Conservation (phyloP, 2,329 filamentous ascomycete species). For the Acarospora socialis region DNA sequence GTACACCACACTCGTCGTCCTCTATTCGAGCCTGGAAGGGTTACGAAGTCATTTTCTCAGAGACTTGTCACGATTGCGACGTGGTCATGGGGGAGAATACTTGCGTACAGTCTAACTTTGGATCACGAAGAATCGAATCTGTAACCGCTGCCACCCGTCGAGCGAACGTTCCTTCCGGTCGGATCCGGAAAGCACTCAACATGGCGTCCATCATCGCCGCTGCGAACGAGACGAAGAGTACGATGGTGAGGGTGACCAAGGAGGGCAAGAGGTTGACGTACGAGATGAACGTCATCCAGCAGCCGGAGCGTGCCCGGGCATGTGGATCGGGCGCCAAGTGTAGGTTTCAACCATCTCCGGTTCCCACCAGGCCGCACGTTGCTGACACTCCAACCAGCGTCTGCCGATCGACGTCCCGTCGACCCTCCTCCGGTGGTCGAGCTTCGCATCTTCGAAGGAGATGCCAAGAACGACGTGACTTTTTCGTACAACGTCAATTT, state of each 20-base stretch:
- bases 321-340: constrained; percentile 94
- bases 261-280: constrained; percentile 12
- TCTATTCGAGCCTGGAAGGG: no score
- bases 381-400: constrained; percentile 38
- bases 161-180: no score
- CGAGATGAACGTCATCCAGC: constrained; percentile 60
- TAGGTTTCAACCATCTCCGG: constrained; percentile 31
- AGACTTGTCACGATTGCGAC: no score
- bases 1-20: no score
- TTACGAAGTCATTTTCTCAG: no score
- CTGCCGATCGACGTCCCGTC: constrained; percentile 78
- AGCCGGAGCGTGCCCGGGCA: constrained; percentile 84
- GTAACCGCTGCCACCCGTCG: not conserved
- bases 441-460: constrained; percentile 65
- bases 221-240: constrained; percentile 16
- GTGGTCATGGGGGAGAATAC: no score
- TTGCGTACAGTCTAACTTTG: no score
- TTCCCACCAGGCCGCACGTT: not conserved
- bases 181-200: not conserved
- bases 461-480: constrained; percentile 48
- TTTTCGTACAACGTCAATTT: constrained; percentile 94
- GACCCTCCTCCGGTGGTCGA: constrained; percentile 92
- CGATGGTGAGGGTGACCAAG: constrained; percentile 16
- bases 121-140: not conserved
- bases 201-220: constrained; percentile 8